Conservation (phyloP, 2,329 filamentous ascomycete genomes). For the Exophiala xenobiotica region DNA sequence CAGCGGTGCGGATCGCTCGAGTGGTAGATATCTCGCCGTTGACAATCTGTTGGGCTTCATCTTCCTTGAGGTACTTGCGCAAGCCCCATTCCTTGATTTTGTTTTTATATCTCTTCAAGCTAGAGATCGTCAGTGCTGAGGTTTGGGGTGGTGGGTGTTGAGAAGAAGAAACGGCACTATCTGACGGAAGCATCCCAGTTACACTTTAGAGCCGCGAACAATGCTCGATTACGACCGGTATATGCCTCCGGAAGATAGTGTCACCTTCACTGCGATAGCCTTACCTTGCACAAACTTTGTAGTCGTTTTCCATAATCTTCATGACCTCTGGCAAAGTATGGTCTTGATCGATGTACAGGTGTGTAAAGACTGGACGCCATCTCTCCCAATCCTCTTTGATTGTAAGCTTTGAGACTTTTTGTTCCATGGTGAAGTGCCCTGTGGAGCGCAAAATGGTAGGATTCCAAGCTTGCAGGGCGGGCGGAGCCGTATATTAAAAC, state of each 20-base stretch:
- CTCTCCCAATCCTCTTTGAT: conserved; percentile 57
- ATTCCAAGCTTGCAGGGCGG: not conserved
- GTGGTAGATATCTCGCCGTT: conserved; percentile 7
- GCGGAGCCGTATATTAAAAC: not conserved
- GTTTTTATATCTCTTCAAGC: conserved; percentile 24
- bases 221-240: not conserved
- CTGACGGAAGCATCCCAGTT: not conserved
- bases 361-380: conserved; percentile 64
- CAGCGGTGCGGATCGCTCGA: not conserved
- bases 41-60: conserved; percentile 18
- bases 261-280: not conserved
- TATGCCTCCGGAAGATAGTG: not conserved
- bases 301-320: conserved; percentile 62
- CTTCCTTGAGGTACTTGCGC: conserved; percentile 22
- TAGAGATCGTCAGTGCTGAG: not conserved
- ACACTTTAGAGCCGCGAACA: not conserved
- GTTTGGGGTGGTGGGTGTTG: not conserved
- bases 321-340: conserved; percentile 68
- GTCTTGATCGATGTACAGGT: conserved; percentile 73
- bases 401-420: not conserved
- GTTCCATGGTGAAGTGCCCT: not conserved
- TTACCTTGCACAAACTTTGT: conserved; percentile 66
- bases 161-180: not conserved
- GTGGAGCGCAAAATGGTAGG: not conserved
- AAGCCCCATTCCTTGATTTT: conserved; percentile 22